Conservation (phyloP, 1,284 basidiomycete genomes). For the Testicularia cyperi region DNA sequence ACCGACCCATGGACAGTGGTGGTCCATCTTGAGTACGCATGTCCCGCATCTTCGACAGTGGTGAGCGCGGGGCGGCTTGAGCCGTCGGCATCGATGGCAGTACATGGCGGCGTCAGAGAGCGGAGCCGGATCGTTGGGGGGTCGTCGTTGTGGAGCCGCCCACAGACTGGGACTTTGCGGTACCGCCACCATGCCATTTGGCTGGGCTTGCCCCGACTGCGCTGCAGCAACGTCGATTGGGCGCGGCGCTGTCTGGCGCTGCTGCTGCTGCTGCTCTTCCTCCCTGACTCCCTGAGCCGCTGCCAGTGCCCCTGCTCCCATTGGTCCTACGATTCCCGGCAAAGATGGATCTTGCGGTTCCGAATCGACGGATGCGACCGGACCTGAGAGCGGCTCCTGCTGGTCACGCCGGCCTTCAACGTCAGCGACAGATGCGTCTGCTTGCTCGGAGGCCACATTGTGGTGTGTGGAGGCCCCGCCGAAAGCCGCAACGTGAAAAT, state of each 20-base stretch:
- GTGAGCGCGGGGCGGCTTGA: conserved; percentile 73
- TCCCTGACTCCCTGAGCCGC: conserved; percentile 1
- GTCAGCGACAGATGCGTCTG: conserved; percentile 3
- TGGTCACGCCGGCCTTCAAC: conserved; percentile 4
- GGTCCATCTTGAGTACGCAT: conserved; percentile 74
- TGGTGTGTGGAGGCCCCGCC: too few relatives aligned
- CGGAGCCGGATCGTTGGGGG: conserved; percentile 14
- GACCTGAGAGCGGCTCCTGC: neutral
- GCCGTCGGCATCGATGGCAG: conserved; percentile 61
- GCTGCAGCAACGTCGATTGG: too few relatives aligned
- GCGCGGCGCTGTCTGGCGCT: too few relatives aligned
- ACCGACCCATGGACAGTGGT: conserved; percentile 72
- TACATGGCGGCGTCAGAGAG: conserved; percentile 35
- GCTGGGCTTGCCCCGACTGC: too few relatives aligned
- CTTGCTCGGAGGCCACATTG: too few relatives aligned
- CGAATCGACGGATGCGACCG: too few relatives aligned
- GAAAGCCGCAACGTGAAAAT: too few relatives aligned
- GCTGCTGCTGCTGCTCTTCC: neutral
- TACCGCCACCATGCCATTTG: too few relatives aligned
- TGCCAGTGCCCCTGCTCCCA: conserved; percentile 8
- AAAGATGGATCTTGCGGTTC: conserved; percentile 5
- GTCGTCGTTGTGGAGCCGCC: conserved; percentile 13
- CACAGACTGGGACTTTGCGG: too few relatives aligned
- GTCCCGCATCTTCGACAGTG: conserved; percentile 74
- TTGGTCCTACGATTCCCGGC: conserved; percentile 2